Percentiles rank a stretch among this genome's conserved stretches.
Conservation (phyloP, 805 yeast genomes). For the Starmerella roubikii region DNA sequence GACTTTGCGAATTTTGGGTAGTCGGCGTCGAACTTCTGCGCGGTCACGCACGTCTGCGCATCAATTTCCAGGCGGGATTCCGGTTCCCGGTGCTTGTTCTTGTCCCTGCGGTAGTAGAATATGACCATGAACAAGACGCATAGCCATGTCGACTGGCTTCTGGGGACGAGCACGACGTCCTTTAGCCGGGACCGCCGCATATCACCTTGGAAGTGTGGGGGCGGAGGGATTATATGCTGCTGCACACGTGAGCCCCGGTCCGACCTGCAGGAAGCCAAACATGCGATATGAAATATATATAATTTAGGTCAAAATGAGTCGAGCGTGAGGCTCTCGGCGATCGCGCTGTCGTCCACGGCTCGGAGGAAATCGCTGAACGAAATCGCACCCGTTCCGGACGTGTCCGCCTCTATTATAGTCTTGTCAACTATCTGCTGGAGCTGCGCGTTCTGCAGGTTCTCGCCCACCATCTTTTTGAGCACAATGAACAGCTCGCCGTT, state of each 20-base stretch:
- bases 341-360: conserved; percentile 28
- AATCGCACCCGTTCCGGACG: conserved; percentile 73
- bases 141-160: conserved; percentile 1
- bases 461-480: conserved; percentile 93
- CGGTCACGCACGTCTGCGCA: conserved; percentile 5
- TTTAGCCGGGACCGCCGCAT: background rate
- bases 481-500: conserved; percentile 91
- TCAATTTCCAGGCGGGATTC: background rate
- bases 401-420: conserved; percentile 85
- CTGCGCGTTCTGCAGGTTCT: conserved; percentile 70
- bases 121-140: conserved; percentile 1
- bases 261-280: no score
- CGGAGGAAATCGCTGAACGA: conserved; percentile 75
- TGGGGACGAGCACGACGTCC: background rate
- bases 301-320: conserved; percentile 21
- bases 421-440: conserved; percentile 94
- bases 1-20: conserved; percentile 9
- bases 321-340: conserved; percentile 27
- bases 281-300: no score
- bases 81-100: no score
- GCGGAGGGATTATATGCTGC: no score
- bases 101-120: background rate
- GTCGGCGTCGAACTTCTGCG: conserved; percentile 15
- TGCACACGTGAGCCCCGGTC: no score
- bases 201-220: no score